These are phyloP conservation scores for Coprinopsis marcescibilis DNA, from an alignment of 768 basidiomycete genomes.

Conservation along the genomic window DNA sequence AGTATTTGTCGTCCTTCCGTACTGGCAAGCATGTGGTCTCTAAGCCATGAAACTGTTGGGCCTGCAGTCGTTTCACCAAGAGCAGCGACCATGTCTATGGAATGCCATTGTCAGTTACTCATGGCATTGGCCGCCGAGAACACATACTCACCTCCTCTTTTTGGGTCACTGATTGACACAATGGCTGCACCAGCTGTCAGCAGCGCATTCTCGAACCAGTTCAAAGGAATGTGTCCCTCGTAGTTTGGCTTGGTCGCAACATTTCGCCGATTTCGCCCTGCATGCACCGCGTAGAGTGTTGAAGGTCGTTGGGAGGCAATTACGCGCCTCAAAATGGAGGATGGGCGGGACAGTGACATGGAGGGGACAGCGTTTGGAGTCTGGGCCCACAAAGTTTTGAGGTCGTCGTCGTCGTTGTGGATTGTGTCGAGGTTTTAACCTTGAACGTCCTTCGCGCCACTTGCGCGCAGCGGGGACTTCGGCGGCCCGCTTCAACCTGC, in stretches of 20 bases:
- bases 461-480: too few species aligned
- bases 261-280: neutral
- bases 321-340: too few species aligned
- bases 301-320: neutral
- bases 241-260: conserved; percentile 46
- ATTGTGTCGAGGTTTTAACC: too few species aligned
- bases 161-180: conserved; percentile 75
- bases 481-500: too few species aligned
- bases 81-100: conserved; percentile 88
- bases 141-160: conserved; percentile 68
- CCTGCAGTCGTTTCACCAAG: conserved; percentile 91
- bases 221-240: conserved; percentile 77
- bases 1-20: conserved; percentile 82
- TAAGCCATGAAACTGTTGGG: conserved; percentile 64
- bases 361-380: too few species aligned
- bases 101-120: neutral
- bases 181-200: conserved; percentile 83
- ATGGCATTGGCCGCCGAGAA: neutral
- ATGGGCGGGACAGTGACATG: too few species aligned
- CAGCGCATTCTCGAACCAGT: conserved; percentile 76
- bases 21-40: conserved; percentile 71
- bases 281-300: neutral
- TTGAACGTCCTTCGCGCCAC: too few species aligned
- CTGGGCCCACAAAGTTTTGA: too few species aligned
- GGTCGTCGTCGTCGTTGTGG: too few species aligned